Conservation (phyloP, 768 basidiomycete species). For the Auricularia sp. region DNA sequence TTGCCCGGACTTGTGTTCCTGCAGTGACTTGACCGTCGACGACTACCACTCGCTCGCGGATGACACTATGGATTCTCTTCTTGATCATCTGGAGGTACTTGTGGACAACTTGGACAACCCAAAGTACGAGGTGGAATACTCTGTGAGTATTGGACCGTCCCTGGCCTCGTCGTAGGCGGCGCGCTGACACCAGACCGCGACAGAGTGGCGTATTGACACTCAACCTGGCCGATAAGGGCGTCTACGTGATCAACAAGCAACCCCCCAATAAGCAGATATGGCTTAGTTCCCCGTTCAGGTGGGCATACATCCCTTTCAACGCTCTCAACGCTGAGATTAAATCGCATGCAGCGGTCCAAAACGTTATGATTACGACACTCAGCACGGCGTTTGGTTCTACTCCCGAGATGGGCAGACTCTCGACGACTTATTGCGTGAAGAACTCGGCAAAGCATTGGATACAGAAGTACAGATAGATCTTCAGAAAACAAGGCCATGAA, state of each 20-base stretch:
- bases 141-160: constrained; percentile 36
- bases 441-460: constrained; percentile 41
- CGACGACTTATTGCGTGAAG: constrained; percentile 52
- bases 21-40: constrained; percentile 45
- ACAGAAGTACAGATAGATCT: constrained; percentile 18
- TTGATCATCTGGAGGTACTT: constrained; percentile 64
- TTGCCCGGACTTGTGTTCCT: too few relatives aligned
- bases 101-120: constrained; percentile 49
- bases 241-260: constrained; percentile 95
- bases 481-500: not conserved
- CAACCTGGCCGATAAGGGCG: constrained; percentile 61
- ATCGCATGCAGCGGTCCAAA: constrained; percentile 64
- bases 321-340: not conserved
- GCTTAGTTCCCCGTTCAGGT: constrained; percentile 87
- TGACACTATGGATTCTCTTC: constrained; percentile 60
- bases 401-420: constrained; percentile 53
- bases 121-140: constrained; percentile 78
- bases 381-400: constrained; percentile 63
- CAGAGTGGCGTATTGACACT: constrained; percentile 90
- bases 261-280: constrained; percentile 97
- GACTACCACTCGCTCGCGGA: constrained; percentile 68
- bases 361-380: constrained; percentile 68
- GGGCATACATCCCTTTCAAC: constrained; percentile 10
- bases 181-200: not conserved
- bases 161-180: not conserved